phyloP scores from a whole-genome alignment of 148 eudicot genomes.

The Amaranthus cruentus region DNA sequence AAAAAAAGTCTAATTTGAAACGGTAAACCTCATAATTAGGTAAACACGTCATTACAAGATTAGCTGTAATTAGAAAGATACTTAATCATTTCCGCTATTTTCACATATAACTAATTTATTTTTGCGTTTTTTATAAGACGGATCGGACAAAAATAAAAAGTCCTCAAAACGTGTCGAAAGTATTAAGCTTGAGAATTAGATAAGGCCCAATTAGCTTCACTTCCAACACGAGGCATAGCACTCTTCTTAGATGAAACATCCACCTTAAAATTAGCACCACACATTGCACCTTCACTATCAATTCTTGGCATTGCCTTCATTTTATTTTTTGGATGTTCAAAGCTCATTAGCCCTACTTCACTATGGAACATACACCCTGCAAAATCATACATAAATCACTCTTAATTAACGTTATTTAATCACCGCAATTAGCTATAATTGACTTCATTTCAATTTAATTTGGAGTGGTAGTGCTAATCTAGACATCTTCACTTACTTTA shows the following conservation, averaged over 20 bases:
- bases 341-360: slow-evolving; percentile 66
- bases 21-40: neutral
- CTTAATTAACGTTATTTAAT: neutral
- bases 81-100: no score
- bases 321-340: slow-evolving; percentile 79
- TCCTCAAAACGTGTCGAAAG: no score
- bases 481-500: no score
- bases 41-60: neutral
- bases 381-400: neutral
- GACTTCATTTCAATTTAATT: neutral
- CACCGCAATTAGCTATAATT: neutral
- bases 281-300: slow-evolving; percentile 82
- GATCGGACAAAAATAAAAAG: neutral
- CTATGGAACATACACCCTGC: slow-evolving; percentile 85
- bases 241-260: slow-evolving; percentile 51
- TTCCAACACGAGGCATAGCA: slow-evolving; percentile 81
- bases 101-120: no score
- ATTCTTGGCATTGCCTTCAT: slow-evolving; percentile 87
- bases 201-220: slow-evolving; percentile 75
- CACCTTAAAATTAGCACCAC: slow-evolving; percentile 80
- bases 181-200: slow-evolving; percentile 25
- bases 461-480: no score
- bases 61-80: neutral
- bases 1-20: neutral
- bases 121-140: no score